These are phyloP conservation scores for Phoenix dactylifera DNA, from an alignment of 176 grass and related monocot genomes.

Conservation along the genomic window DNA sequence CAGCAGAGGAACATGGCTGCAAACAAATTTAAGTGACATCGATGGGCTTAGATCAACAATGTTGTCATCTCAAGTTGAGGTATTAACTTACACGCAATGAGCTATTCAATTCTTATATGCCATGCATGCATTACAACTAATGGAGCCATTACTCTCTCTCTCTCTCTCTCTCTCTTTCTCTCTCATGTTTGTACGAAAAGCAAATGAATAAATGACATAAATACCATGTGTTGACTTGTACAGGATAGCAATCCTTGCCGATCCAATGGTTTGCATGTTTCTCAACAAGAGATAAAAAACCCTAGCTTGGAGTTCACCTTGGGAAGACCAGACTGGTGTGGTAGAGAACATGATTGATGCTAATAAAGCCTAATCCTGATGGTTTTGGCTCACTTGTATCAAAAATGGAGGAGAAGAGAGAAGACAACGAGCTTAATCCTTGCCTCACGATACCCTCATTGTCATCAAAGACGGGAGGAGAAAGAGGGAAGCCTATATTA, in stretches of 20 bases:
- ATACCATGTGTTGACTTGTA: background rate
- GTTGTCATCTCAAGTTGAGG: constrained; percentile 62
- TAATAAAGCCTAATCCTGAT: background rate
- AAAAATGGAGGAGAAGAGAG: too few species aligned
- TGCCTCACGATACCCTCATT: too few species aligned
- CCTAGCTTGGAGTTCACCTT: constrained; percentile 90
- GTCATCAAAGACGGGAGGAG: background rate
- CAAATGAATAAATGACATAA: background rate
- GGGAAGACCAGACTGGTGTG: constrained; percentile 68
- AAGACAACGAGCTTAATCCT: too few species aligned
- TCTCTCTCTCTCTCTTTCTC: background rate
- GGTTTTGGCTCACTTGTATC: background rate
- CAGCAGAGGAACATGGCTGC: constrained; percentile 70
- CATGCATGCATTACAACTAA: too few species aligned
- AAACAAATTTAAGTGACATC: constrained; percentile 62
- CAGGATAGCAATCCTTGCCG: constrained; percentile 70
- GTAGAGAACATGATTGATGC: constrained; percentile 57
- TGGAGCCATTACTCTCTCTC: background rate
- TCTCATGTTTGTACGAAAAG: background rate
- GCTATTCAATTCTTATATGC: too few species aligned
- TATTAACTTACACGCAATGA: constrained; percentile 8
- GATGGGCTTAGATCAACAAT: constrained; percentile 43
- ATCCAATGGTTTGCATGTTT: constrained; percentile 56
- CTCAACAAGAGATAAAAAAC: constrained; percentile 66
- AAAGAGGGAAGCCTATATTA: background rate